These are phyloP conservation scores for Polyplosphaeria fusca DNA, from an alignment of 495 filamentous ascomycete species.

Conservation along the genomic window DNA sequence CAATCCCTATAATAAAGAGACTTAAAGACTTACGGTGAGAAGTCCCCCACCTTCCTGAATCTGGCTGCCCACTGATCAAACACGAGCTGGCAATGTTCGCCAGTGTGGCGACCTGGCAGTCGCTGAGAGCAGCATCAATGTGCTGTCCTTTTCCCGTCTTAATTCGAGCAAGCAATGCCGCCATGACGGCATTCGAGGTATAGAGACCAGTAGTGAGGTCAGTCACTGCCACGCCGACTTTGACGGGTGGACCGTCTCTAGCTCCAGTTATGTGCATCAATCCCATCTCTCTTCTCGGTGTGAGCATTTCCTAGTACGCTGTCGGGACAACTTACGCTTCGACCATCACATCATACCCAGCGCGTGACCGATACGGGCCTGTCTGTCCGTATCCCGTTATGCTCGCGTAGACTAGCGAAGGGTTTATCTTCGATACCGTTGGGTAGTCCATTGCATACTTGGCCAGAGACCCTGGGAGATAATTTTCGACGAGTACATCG, in stretches of 20 bases:
- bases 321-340: slow-evolving; percentile 57
- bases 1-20: slow-evolving; percentile 10
- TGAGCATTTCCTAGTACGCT: neutral
- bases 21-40: slow-evolving; percentile 92
- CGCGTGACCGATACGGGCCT: slow-evolving; percentile 81
- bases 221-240: slow-evolving; percentile 95
- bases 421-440: slow-evolving; percentile 74
- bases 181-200: slow-evolving; percentile 95
- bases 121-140: slow-evolving; percentile 85
- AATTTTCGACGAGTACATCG: slow-evolving; percentile 96
- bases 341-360: slow-evolving; percentile 99
- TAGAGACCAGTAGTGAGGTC: slow-evolving; percentile 96
- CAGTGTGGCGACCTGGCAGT: slow-evolving; percentile 90
- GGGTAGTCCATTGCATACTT: slow-evolving; percentile 89
- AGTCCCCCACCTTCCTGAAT: slow-evolving; percentile 89
- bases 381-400: slow-evolving; percentile 85
- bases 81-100: slow-evolving; percentile 91
- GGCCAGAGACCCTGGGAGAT: slow-evolving; percentile 83
- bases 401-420: slow-evolving; percentile 67
- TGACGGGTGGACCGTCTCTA: slow-evolving; percentile 86
- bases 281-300: slow-evolving; percentile 66
- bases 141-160: slow-evolving; percentile 78
- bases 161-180: slow-evolving; percentile 71
- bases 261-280: slow-evolving; percentile 96
- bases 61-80: slow-evolving; percentile 82